These are phyloP conservation scores for Jamesozyma rosinii DNA, from an alignment of 805 yeast species.

Conservation along the genomic window DNA sequence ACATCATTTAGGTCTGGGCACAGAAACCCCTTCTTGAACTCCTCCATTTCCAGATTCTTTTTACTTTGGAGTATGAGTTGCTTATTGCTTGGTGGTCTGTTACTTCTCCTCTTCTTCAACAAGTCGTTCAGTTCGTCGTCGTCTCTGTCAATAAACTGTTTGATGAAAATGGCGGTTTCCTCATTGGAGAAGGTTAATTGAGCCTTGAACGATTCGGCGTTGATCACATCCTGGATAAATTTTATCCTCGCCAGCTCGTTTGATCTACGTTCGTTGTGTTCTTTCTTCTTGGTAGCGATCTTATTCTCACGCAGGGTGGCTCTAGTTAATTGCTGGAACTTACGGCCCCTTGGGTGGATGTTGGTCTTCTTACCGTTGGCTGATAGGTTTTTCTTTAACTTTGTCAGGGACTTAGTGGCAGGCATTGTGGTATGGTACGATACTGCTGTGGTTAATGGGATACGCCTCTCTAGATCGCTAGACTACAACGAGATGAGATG, in stretches of 20 bases:
- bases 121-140: constrained; percentile 66
- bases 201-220: constrained; percentile 32
- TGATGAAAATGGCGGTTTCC: constrained; percentile 54
- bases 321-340: constrained; percentile 70
- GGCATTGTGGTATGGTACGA: constrained; percentile 19
- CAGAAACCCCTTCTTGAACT: constrained; percentile 58
- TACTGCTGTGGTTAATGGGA: neutral
- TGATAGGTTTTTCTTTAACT: constrained; percentile 23
- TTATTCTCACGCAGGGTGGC: constrained; percentile 82
- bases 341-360: constrained; percentile 81
- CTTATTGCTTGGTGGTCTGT: constrained; percentile 69
- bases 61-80: constrained; percentile 60
- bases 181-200: constrained; percentile 39
- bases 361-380: constrained; percentile 22
- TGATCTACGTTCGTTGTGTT: constrained; percentile 49
- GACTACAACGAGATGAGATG: neutral
- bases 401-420: constrained; percentile 27
- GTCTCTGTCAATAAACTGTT: constrained; percentile 55
- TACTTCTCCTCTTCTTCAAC: constrained; percentile 62
- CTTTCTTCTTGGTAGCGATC: constrained; percentile 49
- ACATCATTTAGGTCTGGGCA: constrained; percentile 64
- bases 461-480: neutral
- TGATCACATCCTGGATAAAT: constrained; percentile 53
- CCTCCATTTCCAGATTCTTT: constrained; percentile 49
- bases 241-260: constrained; percentile 49